These are phyloP conservation scores for Delitschia confertaspora DNA, from an alignment of 495 filamentous ascomycete genomes.

Conservation along the genomic window DNA sequence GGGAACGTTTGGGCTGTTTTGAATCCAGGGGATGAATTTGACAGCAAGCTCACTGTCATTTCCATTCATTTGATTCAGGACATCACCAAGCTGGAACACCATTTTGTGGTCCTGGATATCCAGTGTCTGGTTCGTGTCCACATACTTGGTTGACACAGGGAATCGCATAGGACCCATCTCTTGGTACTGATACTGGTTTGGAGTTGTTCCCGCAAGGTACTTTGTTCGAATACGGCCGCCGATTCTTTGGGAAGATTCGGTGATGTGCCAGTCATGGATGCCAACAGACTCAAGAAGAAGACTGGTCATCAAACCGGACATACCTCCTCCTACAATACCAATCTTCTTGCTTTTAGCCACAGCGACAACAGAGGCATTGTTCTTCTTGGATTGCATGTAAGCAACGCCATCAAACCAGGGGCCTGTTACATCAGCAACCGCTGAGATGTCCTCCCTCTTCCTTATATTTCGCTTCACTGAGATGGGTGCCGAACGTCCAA, in stretches of 20 bases:
- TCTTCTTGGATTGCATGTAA: conserved; percentile 48
- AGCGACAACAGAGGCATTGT: conserved; percentile 43
- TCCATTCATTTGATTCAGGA: conserved; percentile 15
- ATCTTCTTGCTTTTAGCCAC: conserved; percentile 47
- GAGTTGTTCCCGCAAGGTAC: conserved; percentile 49
- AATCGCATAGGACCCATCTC: conserved; percentile 73
- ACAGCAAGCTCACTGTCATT: conserved; percentile 39
- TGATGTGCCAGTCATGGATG: conserved; percentile 48
- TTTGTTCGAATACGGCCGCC: conserved; percentile 54
- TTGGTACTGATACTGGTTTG: conserved; percentile 62
- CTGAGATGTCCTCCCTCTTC: conserved; percentile 24
- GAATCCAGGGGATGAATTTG: conserved; percentile 58
- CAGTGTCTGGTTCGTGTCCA: conserved; percentile 46
- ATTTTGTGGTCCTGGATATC: conserved; percentile 51
- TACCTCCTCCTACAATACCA: conserved; percentile 61
- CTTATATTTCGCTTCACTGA: conserved; percentile 28
- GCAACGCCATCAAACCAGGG: conserved; percentile 54
- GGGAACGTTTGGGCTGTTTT: conserved; percentile 46
- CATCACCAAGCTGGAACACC: conserved; percentile 38
- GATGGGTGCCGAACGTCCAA: conserved; percentile 40
- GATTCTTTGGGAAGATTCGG: conserved; percentile 43
- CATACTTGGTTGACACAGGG: conserved; percentile 42
- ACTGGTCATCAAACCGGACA: conserved; percentile 55
- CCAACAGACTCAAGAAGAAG: conserved; percentile 45
- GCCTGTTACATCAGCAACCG: conserved; percentile 45